Evolutionary conservation across 306 rosid genomes (phyloP).

Genomic region (Ceratonia siliqua): DNA sequence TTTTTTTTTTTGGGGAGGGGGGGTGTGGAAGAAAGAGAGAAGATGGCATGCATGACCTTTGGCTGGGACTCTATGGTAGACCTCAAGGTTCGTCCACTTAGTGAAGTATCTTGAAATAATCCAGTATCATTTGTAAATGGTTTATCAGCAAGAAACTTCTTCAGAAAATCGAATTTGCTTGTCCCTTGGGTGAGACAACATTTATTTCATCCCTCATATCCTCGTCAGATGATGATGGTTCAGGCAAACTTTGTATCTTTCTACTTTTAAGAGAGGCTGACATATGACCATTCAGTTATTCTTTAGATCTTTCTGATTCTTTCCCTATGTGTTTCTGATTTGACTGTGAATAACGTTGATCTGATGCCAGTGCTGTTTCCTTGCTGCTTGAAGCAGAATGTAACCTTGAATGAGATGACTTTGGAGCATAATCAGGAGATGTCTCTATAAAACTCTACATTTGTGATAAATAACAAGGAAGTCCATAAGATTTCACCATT

Average conservation of each 20-base stretch:
- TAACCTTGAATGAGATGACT: constrained; percentile 43
- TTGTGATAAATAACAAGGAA: constrained; percentile 17
- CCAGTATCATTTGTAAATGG: constrained; percentile 38
- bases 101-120: constrained; percentile 34
- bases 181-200: constrained; percentile 36
- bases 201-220: constrained; percentile 45
- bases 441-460: constrained; percentile 45
- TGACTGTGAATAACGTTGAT: constrained; percentile 31
- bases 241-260: constrained; percentile 37
- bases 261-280: constrained; percentile 33
- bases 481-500: not conserved
- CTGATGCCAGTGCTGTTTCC: constrained; percentile 34
- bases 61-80: constrained; percentile 34
- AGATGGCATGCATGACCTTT: constrained; percentile 49
- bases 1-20: too few species aligned
- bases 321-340: constrained; percentile 39
- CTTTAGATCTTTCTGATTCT: constrained; percentile 40
- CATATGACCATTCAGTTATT: constrained; percentile 24
- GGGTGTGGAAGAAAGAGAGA: not conserved
- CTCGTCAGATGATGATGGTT: constrained; percentile 41
- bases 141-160: constrained; percentile 33
- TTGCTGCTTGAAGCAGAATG: constrained; percentile 43
- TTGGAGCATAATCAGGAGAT: constrained; percentile 53
- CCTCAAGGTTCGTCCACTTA: constrained; percentile 36
- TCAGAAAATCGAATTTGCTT: constrained; percentile 34